Conservation (phyloP, 2,329 filamentous ascomycete genomes). For the Penicillium sp. region DNA sequence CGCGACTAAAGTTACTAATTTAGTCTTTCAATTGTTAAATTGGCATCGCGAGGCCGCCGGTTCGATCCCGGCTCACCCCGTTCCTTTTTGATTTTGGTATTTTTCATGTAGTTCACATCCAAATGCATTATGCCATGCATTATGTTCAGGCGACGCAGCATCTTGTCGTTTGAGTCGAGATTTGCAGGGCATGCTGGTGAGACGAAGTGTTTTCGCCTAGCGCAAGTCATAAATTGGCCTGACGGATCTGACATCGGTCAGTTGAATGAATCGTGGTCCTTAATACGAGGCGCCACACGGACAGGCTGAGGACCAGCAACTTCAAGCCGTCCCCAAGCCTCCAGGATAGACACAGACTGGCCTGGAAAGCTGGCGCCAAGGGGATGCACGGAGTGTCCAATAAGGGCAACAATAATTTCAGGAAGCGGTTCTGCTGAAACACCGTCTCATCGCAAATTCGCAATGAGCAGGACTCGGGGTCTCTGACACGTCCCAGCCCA, state of each 20-base stretch:
- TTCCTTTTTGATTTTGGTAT: no score
- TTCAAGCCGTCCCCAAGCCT: neutral
- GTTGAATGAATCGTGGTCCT: slow-evolving; percentile 9
- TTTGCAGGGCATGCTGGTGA: neutral
- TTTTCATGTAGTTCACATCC: no score
- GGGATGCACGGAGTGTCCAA: neutral
- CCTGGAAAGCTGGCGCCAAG: neutral
- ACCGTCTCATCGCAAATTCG: neutral
- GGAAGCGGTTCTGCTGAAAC: neutral
- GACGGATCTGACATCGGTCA: neutral
- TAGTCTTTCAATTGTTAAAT: neutral
- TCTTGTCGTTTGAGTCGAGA: no score
- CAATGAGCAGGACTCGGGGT: neutral
- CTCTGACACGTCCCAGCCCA: neutral
- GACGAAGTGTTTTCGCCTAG: neutral
- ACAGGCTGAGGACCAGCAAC: slow-evolving; percentile 9
- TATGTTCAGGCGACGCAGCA: no score
- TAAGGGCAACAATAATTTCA: neutral
- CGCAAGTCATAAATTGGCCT: neutral
- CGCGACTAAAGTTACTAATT: neutral
- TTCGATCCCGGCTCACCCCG: no score
- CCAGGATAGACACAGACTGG: neutral
- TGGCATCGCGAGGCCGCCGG: no score
- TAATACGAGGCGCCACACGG: slow-evolving; percentile 19
- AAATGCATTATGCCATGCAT: no score